These are phyloP conservation scores for Cladobotryum protrusum DNA, from an alignment of 2,329 filamentous ascomycete genomes.

Conservation along the genomic window DNA sequence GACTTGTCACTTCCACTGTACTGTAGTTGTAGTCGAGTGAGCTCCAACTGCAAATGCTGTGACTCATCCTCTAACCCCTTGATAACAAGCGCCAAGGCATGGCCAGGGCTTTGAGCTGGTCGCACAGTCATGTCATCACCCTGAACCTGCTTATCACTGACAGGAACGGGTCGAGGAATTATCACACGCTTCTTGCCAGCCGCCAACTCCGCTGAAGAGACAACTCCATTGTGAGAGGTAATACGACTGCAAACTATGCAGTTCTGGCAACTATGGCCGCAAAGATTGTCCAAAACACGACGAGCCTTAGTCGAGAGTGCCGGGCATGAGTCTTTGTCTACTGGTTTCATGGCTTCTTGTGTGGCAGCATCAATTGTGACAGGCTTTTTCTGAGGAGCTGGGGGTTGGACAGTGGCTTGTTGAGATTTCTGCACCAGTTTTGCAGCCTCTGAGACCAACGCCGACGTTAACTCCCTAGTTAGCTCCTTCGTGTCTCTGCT, in stretches of 20 bases:
- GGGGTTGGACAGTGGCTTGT: constrained; percentile 20
- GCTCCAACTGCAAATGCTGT: constrained; percentile 64
- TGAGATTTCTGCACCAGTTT: constrained; percentile 21
- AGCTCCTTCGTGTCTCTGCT: constrained; percentile 15
- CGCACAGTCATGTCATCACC: constrained; percentile 52
- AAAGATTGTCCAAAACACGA: constrained; percentile 47
- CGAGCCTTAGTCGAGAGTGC: constrained; percentile 46
- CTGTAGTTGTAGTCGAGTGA: constrained; percentile 53
- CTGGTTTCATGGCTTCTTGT: constrained; percentile 17
- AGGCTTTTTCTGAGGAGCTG: constrained; percentile 20
- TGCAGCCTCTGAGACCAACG: constrained; percentile 16
- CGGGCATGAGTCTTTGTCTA: constrained; percentile 31
- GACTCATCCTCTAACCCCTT: constrained; percentile 78
- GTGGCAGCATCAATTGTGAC: constrained; percentile 18
- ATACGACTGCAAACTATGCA: constrained; percentile 54
- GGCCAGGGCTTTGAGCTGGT: constrained; percentile 60
- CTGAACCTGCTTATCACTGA: constrained; percentile 52
- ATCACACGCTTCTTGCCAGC: constrained; percentile 53
- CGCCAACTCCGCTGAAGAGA: constrained; percentile 32
- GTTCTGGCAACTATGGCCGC: constrained; percentile 49
- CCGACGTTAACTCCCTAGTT: constrained; percentile 16
- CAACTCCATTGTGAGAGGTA: constrained; percentile 35
- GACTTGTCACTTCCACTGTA: constrained; percentile 64
- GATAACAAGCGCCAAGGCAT: constrained; percentile 75
- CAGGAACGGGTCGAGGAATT: constrained; percentile 58